Evolutionary conservation across 2,329 filamentous ascomycete species (phyloP), one percentile per base, ranked within the genome.

Genomic region (Aureobasidium sp.): DNA sequence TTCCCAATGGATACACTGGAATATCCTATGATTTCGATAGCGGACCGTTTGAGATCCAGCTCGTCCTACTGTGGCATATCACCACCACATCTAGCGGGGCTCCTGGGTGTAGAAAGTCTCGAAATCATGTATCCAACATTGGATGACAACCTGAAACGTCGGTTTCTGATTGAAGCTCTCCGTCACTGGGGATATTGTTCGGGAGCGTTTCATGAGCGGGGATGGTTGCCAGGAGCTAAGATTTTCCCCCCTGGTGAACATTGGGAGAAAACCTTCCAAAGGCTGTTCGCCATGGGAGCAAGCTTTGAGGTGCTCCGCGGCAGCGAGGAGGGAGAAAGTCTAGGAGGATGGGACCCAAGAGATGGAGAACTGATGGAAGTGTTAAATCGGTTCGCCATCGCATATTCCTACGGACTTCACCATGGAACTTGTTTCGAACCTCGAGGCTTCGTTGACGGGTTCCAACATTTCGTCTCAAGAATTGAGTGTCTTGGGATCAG

Each of bases 51-150:
- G 23, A 5, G 3, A 21, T 13, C 8, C 3, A 42, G 2, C 3
- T 0, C 1, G 2, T 13, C 2, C 10, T 4, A 21, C 9, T 7
- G 2, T 3, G 1, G 17, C 5, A 13, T 23, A 4, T 21, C n/a
- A 19, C 38, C 38, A 42, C 38, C 10, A 42, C 3, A 21, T 4
- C 9, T 23, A 5, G 38, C 38, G 19, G 4, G 2, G 4, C 23
- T 21, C 13, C 9, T 23, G 13, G 38, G 19, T 19, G 5, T 23
- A 6, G 19, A 13, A 42, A 42, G 38, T 10, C 5, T 42, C 19
- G 19, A 42, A 23, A 17, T 2, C 10, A 10, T 19, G 10, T 42
- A 42, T 13, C 9, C 19, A 5, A 13, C 3, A 4, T 42, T 13
- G 9, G 6, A 13, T 4, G 19, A 42, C 4, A 6, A 23, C 3